Percentiles rank a stretch among this genome's conserved stretches.
These are phyloP conservation scores for Populus simonii DNA, from an alignment of 345 rosid genomes.

Conservation along the genomic window DNA sequence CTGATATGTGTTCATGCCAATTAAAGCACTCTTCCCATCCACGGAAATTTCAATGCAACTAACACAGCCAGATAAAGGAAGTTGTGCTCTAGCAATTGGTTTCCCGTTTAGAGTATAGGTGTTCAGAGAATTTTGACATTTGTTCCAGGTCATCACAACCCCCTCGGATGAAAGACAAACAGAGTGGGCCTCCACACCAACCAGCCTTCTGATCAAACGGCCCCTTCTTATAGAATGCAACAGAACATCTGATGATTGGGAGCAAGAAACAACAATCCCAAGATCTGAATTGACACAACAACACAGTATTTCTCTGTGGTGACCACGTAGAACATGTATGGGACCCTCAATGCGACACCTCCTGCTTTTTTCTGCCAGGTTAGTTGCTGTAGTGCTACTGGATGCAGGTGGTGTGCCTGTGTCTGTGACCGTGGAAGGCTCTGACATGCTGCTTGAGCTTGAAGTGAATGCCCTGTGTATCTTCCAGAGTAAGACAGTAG, in stretches of 20 bases:
- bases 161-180: constrained; percentile 84
- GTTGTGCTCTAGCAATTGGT: constrained; percentile 55
- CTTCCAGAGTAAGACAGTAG: constrained; percentile 89
- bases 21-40: constrained; percentile 72
- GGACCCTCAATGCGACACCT: constrained; percentile 82
- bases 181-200: constrained; percentile 69
- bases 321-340: constrained; percentile 88
- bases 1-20: constrained; percentile 59
- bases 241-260: constrained; percentile 65
- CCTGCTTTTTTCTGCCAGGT: constrained; percentile 58
- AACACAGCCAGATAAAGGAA: constrained; percentile 59
- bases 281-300: constrained; percentile 89
- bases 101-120: constrained; percentile 77
- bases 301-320: constrained; percentile 59
- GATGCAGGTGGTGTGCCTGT: constrained; percentile 42
- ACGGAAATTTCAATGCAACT: constrained; percentile 83
- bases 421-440: constrained; percentile 43
- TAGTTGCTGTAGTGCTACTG: constrained; percentile 41
- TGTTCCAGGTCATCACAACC: constrained; percentile 76
- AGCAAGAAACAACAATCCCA: constrained; percentile 77
- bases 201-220: constrained; percentile 75
- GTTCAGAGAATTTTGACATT: constrained; percentile 49
- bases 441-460: constrained; percentile 49
- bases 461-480: constrained; percentile 59
- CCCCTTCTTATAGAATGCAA: constrained; percentile 88